These are phyloP conservation scores for Pelargonium citronellum DNA, from an alignment of 441 rosid species.

Conservation along the genomic window DNA sequence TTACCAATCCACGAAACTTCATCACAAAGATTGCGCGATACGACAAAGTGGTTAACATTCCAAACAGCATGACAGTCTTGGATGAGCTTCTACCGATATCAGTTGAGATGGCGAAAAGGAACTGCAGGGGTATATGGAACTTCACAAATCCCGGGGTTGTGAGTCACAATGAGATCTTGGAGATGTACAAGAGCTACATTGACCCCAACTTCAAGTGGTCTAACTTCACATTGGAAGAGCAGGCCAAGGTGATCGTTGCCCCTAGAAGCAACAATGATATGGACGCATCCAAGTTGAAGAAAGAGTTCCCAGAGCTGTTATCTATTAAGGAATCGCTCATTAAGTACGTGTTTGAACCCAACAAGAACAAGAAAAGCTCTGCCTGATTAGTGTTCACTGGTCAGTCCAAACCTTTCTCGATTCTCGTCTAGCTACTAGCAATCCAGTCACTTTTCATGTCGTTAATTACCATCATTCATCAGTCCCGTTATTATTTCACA, in stretches of 20 bases:
- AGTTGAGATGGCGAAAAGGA: slow-evolving; percentile 20
- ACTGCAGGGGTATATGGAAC: slow-evolving; percentile 19
- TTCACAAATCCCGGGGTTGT: slow-evolving; percentile 18
- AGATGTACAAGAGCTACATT: slow-evolving; percentile 19
- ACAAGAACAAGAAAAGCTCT: slow-evolving; percentile 8
- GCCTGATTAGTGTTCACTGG: not conserved
- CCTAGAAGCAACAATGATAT: slow-evolving; percentile 19
- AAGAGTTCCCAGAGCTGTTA: slow-evolving; percentile 10
- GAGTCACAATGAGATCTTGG: slow-evolving; percentile 17
- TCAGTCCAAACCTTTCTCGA: not conserved
- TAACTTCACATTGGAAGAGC: slow-evolving; percentile 21
- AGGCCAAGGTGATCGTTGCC: slow-evolving; percentile 20
- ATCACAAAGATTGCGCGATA: slow-evolving; percentile 16
- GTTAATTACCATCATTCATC: not conserved
- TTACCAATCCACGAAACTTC: slow-evolving; percentile 14
- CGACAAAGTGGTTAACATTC: slow-evolving; percentile 16
- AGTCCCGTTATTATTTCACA: not conserved
- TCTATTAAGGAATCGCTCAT: slow-evolving; percentile 16
- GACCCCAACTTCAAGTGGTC: slow-evolving; percentile 15
- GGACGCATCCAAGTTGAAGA: slow-evolving; percentile 19
- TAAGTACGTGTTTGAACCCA: slow-evolving; percentile 20
- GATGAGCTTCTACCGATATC: slow-evolving; percentile 19
- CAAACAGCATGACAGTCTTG: slow-evolving; percentile 19
- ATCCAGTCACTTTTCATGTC: not conserved
- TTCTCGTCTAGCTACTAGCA: no score